phyloP scores from a whole-genome alignment of 345 rosid species.

The Carallia brachiata region DNA sequence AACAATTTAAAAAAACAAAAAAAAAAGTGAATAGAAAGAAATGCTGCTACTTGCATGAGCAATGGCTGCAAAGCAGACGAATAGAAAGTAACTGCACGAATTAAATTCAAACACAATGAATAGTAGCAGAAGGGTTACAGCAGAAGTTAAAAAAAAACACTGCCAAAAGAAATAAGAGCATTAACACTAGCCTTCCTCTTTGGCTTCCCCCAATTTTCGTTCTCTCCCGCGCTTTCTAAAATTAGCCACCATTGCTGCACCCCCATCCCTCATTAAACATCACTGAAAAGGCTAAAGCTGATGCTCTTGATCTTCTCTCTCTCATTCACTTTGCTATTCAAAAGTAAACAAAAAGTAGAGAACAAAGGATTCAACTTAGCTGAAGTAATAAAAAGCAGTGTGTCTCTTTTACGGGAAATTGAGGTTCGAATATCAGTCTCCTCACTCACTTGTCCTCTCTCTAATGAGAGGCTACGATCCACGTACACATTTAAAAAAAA shows the following conservation, averaged over 20 bases:
- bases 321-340: constrained; percentile 25
- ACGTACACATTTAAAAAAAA: constrained; percentile 14
- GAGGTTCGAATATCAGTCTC: no score
- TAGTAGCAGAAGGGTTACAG: constrained; percentile 21
- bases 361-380: no score
- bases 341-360: constrained; percentile 11
- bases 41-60: neutral
- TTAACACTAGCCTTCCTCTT: constrained; percentile 44
- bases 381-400: no score
- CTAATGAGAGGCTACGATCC: no score
- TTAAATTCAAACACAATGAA: constrained; percentile 26
- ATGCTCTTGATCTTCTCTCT: constrained; percentile 33
- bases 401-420: no score
- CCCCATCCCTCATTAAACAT: constrained; percentile 28
- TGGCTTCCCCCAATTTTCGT: neutral
- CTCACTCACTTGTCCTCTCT: no score
- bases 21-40: no score
- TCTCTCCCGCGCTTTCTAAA: neutral
- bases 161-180: constrained; percentile 55
- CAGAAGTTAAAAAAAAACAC: constrained; percentile 8
- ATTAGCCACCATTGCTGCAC: constrained; percentile 11
- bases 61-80: constrained; percentile 8
- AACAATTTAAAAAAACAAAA: no score
- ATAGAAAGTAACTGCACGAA: constrained; percentile 25
- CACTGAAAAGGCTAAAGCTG: constrained; percentile 46